Evolutionary conservation across 352 stramenopile species (phyloP).

Genomic region (Stramenopiles sp.): DNA sequence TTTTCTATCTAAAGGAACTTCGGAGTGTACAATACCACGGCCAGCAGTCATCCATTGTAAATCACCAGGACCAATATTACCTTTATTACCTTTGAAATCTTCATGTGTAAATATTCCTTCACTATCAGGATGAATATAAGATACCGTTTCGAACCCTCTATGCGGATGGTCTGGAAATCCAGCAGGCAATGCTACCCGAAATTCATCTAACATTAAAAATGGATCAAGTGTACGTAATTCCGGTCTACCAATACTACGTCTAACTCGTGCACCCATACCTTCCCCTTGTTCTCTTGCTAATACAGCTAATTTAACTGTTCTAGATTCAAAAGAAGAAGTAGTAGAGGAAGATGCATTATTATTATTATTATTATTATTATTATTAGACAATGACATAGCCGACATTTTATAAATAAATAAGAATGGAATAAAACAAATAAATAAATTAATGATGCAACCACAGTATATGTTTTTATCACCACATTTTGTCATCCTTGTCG

Average conservation of each 20-base stretch:
- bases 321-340: not conserved
- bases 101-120: slow-evolving; percentile 56
- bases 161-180: slow-evolving; percentile 70
- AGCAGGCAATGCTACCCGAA: slow-evolving; percentile 32
- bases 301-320: not conserved
- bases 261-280: not conserved
- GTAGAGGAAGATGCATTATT: too few species aligned
- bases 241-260: not conserved
- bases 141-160: slow-evolving; percentile 69
- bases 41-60: slow-evolving; percentile 37
- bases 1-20: slow-evolving; percentile 26
- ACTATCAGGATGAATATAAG: slow-evolving; percentile 46
- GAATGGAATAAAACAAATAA: too few species aligned
- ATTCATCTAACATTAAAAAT: slow-evolving; percentile 39
- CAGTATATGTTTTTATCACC: too few species aligned
- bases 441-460: too few species aligned
- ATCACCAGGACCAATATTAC: slow-evolving; percentile 31
- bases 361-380: not conserved
- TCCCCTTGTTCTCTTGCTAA: not conserved
- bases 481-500: too few species aligned
- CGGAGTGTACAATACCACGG: slow-evolving; percentile 30
- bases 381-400: not conserved
- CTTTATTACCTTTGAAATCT: slow-evolving; percentile 44
- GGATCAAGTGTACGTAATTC: slow-evolving; percentile 22
- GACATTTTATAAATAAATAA: too few species aligned